Evolutionary conservation across 2,329 filamentous ascomycete genomes (phyloP).

Genomic region (Penicillium sp.): DNA sequence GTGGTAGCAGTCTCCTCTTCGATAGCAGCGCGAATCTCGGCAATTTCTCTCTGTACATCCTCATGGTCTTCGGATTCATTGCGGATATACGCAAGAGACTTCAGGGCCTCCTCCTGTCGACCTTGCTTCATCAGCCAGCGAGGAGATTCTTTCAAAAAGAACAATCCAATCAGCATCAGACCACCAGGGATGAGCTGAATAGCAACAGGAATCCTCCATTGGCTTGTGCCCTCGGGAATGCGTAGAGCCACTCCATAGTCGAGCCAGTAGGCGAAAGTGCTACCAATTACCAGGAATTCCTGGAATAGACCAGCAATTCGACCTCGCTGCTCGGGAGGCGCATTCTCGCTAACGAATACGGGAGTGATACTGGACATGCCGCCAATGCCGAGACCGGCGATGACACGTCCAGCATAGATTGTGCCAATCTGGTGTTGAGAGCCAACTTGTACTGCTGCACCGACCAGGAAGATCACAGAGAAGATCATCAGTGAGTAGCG

Average conservation of each 20-base stretch:
- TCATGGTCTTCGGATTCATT: slow-evolving; percentile 34
- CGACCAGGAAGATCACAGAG: slow-evolving; percentile 37
- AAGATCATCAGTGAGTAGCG: slow-evolving; percentile 42
- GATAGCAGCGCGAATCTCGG: slow-evolving; percentile 46
- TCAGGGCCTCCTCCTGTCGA: slow-evolving; percentile 49
- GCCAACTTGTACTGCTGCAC: slow-evolving; percentile 39
- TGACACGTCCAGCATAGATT: slow-evolving; percentile 44
- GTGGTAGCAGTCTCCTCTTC: slow-evolving; percentile 46
- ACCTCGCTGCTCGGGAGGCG: slow-evolving; percentile 36
- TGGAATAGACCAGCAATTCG: slow-evolving; percentile 43
- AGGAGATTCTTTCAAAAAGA: slow-evolving; percentile 58
- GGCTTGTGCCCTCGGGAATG: slow-evolving; percentile 50
- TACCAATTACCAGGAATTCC: slow-evolving; percentile 45
- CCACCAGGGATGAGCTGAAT: slow-evolving; percentile 58
- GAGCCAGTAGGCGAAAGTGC: slow-evolving; percentile 57
- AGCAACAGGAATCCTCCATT: slow-evolving; percentile 59
- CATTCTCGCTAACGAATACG: slow-evolving; percentile 43
- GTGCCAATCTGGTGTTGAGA: slow-evolving; percentile 35
- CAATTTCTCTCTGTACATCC: slow-evolving; percentile 37
- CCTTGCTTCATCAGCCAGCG: slow-evolving; percentile 61
- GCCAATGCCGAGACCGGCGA: slow-evolving; percentile 43
- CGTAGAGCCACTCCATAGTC: slow-evolving; percentile 56
- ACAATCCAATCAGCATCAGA: slow-evolving; percentile 54
- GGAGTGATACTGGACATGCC: slow-evolving; percentile 46
- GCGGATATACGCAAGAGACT: slow-evolving; percentile 42